Base-by-base conservation (phyloP, 345 rosid genomes). In the Eucalyptus decipiens region DNA sequence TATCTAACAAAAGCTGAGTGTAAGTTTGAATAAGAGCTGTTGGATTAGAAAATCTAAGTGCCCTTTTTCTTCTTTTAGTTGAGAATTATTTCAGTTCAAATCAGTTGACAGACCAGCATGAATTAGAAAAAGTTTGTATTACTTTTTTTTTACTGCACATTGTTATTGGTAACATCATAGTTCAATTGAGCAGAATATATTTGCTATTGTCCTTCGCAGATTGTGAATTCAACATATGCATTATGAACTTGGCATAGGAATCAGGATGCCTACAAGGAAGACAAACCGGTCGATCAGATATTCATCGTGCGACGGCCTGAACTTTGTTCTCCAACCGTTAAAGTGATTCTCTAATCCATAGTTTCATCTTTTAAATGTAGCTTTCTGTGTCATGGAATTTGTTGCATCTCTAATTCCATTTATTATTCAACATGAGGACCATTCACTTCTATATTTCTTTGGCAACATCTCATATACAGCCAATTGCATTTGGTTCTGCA, bases 161-260 rank as follows among this genome's bases (percentile, higher is more conserved):
- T 51, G 54, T 17, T 17, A 32, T 48, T 34, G 62, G 26, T 37
- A 72, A 72, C 81, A 72, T 37, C 14, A 26, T 72, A 86, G 62
- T 49, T 30, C 43, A 54, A 42, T 45, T 86, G 11, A 48, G 52
- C 28, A 51, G 13, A 48, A 19, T 24, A 49, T 23, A 43, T 19
- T 88, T 37, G 32, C 76, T 83, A 54, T 83, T 37, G 10, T 42
- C n/a, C 51, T 65, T 17, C 90, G 90, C 94, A 96, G 98, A 95
- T 97, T 26, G 52, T 94, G 92, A 97, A 96, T 89, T 94, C 95
- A 50, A 96, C 98, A 47, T 90, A 94, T 62, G 99, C 99, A 54
- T 85, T 97, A 45, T 96, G 99, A 99, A 94, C 93, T 43, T 97
- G 99, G 99, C 96, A 97, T 54, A 91, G 99, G 90, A 97, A 97